Percentiles rank a stretch among this genome's conserved stretches.
Conservation (phyloP, 129 eudicot genomes). For the Helichrysum umbraculigerum region DNA sequence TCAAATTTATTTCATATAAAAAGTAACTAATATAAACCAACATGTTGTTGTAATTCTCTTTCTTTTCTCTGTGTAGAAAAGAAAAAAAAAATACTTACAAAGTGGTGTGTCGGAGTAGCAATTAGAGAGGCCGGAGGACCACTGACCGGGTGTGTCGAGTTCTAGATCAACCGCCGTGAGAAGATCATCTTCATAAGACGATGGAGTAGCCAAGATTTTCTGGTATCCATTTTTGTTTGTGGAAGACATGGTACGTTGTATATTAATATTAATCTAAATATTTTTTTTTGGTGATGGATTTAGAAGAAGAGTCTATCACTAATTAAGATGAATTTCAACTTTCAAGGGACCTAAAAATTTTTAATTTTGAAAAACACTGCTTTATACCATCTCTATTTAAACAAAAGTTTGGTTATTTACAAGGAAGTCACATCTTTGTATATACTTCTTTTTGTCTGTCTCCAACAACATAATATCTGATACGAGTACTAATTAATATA, state of each 20-base stretch:
- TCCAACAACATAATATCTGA: no score
- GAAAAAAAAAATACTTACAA: conserved; percentile 35
- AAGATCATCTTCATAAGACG: background rate
- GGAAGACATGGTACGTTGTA: background rate
- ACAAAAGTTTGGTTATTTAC: conserved; percentile 17
- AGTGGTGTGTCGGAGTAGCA: conserved; percentile 42
- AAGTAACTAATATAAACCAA: no score
- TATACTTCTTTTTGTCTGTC: no score
- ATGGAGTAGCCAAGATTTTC: conserved; percentile 7
- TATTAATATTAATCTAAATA: no score
- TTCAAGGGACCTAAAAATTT: background rate
- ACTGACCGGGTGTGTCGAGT: conserved; percentile 19
- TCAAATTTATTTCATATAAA: no score
- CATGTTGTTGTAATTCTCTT: no score
- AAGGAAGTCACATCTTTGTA: background rate
- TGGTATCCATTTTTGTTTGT: conserved; percentile 6
- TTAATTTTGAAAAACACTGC: background rate
- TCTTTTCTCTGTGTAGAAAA: no score
- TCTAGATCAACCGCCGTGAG: conserved; percentile 10
- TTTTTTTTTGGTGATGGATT: no score
- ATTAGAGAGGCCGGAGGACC: conserved; percentile 57
- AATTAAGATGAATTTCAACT: background rate
- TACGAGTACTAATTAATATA: no score
- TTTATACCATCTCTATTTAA: conserved; percentile 4
- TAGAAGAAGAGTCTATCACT: no score